Evolutionary conservation across 495 filamentous ascomycete species (phyloP).

Genomic region (Xylaria acuta): DNA sequence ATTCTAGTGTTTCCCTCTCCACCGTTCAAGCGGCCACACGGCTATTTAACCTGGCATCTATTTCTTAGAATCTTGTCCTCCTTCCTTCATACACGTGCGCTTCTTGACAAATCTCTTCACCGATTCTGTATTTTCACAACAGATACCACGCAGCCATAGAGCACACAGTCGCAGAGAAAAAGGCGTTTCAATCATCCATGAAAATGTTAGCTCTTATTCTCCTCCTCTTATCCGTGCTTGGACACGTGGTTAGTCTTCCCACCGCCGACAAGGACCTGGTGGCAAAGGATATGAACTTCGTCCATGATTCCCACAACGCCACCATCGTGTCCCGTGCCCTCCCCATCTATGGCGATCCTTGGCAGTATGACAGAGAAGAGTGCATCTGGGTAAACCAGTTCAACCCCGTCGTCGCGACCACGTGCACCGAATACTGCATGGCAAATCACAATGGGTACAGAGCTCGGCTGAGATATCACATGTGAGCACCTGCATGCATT

Average conservation of each 20-base stretch:
- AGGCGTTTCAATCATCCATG: not conserved
- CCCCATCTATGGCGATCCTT: not conserved
- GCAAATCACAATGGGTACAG: not conserved
- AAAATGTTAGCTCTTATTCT: not conserved
- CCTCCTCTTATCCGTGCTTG: not conserved
- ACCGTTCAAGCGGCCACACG: not conserved
- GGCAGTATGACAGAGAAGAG: constrained; percentile 24
- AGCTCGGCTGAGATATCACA: constrained; percentile 3
- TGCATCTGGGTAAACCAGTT: constrained; percentile 33
- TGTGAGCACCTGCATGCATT: not conserved
- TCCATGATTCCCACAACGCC: not conserved
- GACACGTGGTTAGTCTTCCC: not conserved
- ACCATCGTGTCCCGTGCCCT: not conserved
- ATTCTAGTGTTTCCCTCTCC: not conserved
- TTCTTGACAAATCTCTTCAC: not conserved
- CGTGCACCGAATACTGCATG: constrained; percentile 23
- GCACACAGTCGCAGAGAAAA: not conserved
- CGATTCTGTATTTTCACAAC: not conserved
- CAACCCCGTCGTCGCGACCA: constrained; percentile 30
- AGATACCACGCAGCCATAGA: not conserved
- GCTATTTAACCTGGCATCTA: not conserved
- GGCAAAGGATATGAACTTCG: not conserved
- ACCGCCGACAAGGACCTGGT: not conserved
- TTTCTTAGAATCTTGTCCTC: not conserved
- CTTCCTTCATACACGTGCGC: not conserved